These are phyloP conservation scores for Paramecium sonneborni DNA, from an alignment of 73 alveolate genomes.

Conservation along the genomic window DNA sequence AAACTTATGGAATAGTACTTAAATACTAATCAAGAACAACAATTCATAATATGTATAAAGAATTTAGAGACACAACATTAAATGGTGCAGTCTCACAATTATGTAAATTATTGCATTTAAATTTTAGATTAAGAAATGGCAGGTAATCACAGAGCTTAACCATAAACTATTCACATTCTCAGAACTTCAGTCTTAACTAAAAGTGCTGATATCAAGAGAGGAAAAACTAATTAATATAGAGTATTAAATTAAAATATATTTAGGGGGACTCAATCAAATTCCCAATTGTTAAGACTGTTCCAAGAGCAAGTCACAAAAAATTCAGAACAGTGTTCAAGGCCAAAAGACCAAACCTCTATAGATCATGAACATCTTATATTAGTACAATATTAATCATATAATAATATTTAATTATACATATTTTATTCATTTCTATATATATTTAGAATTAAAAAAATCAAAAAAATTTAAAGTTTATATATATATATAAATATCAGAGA, in stretches of 20 bases:
- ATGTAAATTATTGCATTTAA: conserved; percentile 51
- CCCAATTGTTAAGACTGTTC: conserved; percentile 67
- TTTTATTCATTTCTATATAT: no score
- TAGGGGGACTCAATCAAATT: conserved; percentile 67
- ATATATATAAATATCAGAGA: background rate
- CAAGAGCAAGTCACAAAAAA: conserved; percentile 60
- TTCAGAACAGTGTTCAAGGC: conserved; percentile 66
- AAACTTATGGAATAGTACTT: conserved; percentile 90
- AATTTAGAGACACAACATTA: conserved; percentile 88
- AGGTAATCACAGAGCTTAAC: conserved; percentile 93
- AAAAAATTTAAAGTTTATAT: background rate
- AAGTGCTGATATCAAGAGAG: conserved; percentile 9
- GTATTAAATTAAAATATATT: background rate
- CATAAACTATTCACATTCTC: conserved; percentile 86
- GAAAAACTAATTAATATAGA: conserved; percentile 4
- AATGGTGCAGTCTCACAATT: conserved; percentile 90
- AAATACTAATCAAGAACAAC: conserved; percentile 92
- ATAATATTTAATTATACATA: background rate
- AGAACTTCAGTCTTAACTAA: conserved; percentile 70
- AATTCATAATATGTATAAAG: conserved; percentile 93
- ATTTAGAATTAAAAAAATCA: no score
- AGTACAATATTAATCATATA: conserved; percentile 28
- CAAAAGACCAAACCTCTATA: conserved; percentile 63
- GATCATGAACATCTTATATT: conserved; percentile 36
- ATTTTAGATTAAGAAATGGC: conserved; percentile 84